Evolutionary conservation across 768 basidiomycete genomes (phyloP), one percentile per base, ranked within the genome.

Genomic region (Pisolithus orientalis): DNA sequence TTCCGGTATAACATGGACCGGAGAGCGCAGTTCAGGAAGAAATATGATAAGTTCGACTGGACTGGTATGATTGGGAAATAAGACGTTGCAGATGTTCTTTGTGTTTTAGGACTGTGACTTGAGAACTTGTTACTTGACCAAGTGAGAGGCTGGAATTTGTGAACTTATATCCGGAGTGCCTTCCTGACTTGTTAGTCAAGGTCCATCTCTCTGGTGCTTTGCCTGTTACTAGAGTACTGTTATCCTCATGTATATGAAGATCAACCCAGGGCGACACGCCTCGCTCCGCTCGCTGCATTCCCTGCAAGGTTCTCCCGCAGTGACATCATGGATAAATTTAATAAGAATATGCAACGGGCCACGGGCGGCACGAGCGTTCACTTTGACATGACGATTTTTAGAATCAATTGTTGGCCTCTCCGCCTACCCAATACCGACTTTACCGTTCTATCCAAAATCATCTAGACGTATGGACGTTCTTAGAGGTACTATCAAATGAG

Each of bases 401-500:
- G 93, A 11, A 94, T 90, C 31, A 90, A 94, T 71, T 90, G 94
- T 71, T 99, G 96, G 96, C 93, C 95, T 0, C 74, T 97, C 21
- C 84, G 80, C 60, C 81, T 89, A 9, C 90, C 91, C 0, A 74
- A 74, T 49, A 86, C 90, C 63, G 90, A 94, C 56, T 94, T 94
- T 67, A 81, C 84, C 56, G 87, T 97, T 50, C 96, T 95, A 0
- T 70, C 80, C 4, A 94, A 97, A 67, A 85, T 99, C 53, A 72
- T 85, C 17, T 79, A 87, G 17, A 91, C 88, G 9, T 92, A 94
- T 65, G 87, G 94, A 53, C 83, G 91, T 42, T 99, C 98, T 77
- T 82, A 84, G 56, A 82, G 84, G 54, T 97, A 93, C 75, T 97
- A 98, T 68, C 88, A 90, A 64, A 84, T 83, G 64, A 93, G 94